Percentiles rank a stretch among this genome's conserved stretches.
Conservation (phyloP, 176 grass and related monocot genomes). For the Eleusine coracana region DNA sequence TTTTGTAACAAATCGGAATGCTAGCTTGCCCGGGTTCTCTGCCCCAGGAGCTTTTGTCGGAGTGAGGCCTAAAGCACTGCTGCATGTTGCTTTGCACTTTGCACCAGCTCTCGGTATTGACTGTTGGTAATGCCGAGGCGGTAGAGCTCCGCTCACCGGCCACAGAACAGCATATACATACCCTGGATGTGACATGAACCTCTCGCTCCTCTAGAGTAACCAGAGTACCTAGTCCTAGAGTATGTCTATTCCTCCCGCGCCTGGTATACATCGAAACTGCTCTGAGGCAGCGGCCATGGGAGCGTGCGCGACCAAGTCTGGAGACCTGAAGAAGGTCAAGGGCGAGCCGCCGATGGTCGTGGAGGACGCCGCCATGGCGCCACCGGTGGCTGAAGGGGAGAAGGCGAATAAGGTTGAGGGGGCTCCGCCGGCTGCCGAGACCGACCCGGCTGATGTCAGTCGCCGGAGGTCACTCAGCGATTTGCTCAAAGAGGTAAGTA, state of each 20-base stretch:
- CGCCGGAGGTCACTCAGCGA: slow-evolving; percentile 61
- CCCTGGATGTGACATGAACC: not conserved
- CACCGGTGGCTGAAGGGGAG: slow-evolving; percentile 1
- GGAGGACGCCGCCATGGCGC: slow-evolving; percentile 10
- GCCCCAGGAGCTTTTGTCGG: slow-evolving; percentile 27
- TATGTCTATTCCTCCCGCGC: not conserved
- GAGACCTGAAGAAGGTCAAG: slow-evolving; percentile 48
- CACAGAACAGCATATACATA: not conserved
- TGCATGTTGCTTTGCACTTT: slow-evolving; percentile 13
- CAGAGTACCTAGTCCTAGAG: no score
- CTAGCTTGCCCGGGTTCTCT: slow-evolving; percentile 41
- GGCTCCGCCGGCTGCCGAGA: not conserved
- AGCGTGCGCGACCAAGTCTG: slow-evolving; percentile 58
- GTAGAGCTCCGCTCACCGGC: not conserved
- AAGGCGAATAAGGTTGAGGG: slow-evolving; percentile 5
- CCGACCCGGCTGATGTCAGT: slow-evolving; percentile 31
- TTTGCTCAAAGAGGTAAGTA: slow-evolving; percentile 48
- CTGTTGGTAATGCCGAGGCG: slow-evolving; percentile 12
- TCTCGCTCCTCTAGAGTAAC: not conserved
- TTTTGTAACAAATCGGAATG: not conserved
- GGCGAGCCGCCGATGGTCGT: slow-evolving; percentile 28
- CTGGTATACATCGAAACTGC: not conserved
- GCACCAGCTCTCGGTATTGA: not conserved
- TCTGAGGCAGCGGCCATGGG: slow-evolving; percentile 35
- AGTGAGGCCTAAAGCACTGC: not conserved